Evolutionary conservation across 2,329 filamentous ascomycete species (phyloP).

Genomic region (Neoscytalidium dimidiatum): DNA sequence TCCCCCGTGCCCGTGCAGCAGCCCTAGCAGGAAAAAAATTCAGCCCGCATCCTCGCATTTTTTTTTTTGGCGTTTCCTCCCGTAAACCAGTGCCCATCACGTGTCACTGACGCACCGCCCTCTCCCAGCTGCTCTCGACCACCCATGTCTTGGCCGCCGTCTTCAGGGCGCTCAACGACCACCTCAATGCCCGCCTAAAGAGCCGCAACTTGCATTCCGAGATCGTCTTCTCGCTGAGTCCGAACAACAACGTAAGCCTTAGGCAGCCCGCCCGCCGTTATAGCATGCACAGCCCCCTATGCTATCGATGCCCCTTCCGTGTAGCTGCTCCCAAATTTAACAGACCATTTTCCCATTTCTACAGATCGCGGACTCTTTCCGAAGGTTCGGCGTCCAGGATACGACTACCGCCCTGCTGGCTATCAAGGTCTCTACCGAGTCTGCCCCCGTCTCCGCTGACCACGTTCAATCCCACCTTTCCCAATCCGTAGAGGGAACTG

Average conservation of each 20-base stretch:
- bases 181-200: slow-evolving; percentile 63
- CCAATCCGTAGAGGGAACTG: slow-evolving; percentile 62
- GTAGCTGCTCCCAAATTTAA: slow-evolving; percentile 9
- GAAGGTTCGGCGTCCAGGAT: slow-evolving; percentile 78
- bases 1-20: no score
- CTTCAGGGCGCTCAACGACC: slow-evolving; percentile 73
- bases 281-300: slow-evolving; percentile 7
- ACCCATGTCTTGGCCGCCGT: slow-evolving; percentile 73
- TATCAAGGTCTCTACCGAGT: slow-evolving; percentile 67
- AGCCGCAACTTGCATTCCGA: slow-evolving; percentile 89
- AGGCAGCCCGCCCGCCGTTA: neutral
- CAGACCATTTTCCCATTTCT: neutral
- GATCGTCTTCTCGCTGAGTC: slow-evolving; percentile 76
- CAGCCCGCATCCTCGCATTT: neutral
- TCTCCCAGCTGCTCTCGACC: slow-evolving; percentile 65
- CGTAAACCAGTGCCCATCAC: neutral
- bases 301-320: neutral
- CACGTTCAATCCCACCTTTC: slow-evolving; percentile 62
- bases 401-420: slow-evolving; percentile 72
- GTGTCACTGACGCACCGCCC: neutral
- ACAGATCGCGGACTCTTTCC: slow-evolving; percentile 89
- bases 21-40: neutral
- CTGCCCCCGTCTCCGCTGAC: slow-evolving; percentile 47
- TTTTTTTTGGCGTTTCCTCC: neutral
- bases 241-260: slow-evolving; percentile 73